phyloP scores from a whole-genome alignment of 106 monocot genomes.

The Amphibolis antarctica region DNA sequence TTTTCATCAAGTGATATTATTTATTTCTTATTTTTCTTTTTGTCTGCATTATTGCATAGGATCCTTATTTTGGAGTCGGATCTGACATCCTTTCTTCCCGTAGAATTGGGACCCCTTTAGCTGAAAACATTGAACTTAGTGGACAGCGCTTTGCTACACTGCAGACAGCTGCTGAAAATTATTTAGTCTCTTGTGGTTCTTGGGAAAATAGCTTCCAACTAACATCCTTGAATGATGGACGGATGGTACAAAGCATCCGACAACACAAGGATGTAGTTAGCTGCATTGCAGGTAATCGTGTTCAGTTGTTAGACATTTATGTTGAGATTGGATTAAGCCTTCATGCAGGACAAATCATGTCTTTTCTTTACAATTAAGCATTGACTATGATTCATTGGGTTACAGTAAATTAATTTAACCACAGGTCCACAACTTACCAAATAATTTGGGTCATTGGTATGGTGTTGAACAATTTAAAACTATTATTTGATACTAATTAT shows the following conservation, averaged over 20 bases:
- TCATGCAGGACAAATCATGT: background rate
- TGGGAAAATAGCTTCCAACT: slow-evolving; percentile 98
- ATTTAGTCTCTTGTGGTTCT: slow-evolving; percentile 75
- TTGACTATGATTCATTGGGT: background rate
- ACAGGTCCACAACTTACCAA: background rate
- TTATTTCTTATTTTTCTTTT: background rate
- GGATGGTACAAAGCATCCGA: slow-evolving; percentile 65
- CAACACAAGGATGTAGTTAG: slow-evolving; percentile 97
- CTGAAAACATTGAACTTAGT: slow-evolving; percentile 65
- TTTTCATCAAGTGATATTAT: background rate
- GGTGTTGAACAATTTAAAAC: too few species aligned
- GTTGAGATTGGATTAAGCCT: background rate
- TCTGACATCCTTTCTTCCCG: slow-evolving; percentile 60
- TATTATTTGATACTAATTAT: too few species aligned
- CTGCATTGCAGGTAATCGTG: slow-evolving; percentile 77
- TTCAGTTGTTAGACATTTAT: background rate
- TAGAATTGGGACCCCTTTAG: slow-evolving; percentile 62
- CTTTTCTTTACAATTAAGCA: background rate
- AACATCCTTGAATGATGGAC: slow-evolving; percentile 80
- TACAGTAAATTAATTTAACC: background rate
- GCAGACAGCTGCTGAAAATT: slow-evolving; percentile 65
- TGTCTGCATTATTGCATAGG: slow-evolving; percentile 28
- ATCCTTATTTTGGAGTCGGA: slow-evolving; percentile 92
- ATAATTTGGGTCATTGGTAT: background rate
- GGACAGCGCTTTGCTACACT: slow-evolving; percentile 62